Conservation (phyloP, 2,329 filamentous ascomycete genomes). For the Albifimbria verrucaria region DNA sequence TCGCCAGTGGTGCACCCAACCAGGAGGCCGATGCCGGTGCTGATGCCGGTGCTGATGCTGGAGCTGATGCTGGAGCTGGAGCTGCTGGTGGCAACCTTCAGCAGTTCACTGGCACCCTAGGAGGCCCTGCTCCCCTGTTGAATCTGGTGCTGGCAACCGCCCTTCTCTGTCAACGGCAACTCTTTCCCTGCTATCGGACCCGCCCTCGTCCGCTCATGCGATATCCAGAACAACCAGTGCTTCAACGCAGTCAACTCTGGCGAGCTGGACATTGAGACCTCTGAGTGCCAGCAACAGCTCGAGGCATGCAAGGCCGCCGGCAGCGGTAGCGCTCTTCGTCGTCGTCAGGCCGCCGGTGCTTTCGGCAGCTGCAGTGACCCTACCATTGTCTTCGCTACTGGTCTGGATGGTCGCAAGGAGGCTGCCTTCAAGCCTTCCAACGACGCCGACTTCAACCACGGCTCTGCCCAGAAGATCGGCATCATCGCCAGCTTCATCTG, state of each 20-base stretch:
- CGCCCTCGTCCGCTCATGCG: constrained; percentile 45
- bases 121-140: constrained; percentile 40
- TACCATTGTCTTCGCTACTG: constrained; percentile 44
- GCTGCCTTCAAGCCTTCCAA: constrained; percentile 37
- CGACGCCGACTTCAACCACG: constrained; percentile 46
- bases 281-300: constrained; percentile 42
- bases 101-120: constrained; percentile 40
- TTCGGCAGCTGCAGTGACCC: constrained; percentile 46
- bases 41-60: constrained; percentile 10
- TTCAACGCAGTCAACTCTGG: constrained; percentile 46
- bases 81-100: constrained; percentile 34
- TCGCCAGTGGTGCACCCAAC: not conserved
- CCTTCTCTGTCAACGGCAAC: constrained; percentile 51
- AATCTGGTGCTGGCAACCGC: constrained; percentile 31
- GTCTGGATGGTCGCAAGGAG: constrained; percentile 45
- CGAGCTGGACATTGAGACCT: constrained; percentile 18
- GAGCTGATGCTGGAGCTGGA: not conserved
- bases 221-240: constrained; percentile 49
- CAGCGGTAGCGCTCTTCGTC: not conserved
- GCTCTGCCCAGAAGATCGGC: constrained; percentile 37
- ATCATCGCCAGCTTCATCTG: constrained; percentile 47
- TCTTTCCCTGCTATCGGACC: constrained; percentile 48
- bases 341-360: constrained; percentile 16
- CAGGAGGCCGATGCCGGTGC: constrained; percentile 6
- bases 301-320: constrained; percentile 28